phyloP scores from a whole-genome alignment of 495 filamentous ascomycete species.

The Cercophora newfieldiana region DNA sequence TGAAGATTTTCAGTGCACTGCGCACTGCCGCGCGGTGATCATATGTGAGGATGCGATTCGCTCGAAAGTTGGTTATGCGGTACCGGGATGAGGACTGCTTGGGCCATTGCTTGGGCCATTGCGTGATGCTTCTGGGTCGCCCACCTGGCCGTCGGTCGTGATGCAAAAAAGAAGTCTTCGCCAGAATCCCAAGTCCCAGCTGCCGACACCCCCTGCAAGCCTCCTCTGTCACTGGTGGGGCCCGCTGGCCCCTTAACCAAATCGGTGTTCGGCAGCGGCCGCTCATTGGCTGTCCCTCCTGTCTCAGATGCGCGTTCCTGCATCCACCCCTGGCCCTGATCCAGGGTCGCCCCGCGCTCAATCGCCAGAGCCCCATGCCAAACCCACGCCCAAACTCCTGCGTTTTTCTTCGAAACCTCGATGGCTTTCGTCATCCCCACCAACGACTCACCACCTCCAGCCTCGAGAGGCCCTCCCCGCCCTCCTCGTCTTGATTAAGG shows the following conservation, averaged over 20 bases:
- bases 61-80: conserved; percentile 1
- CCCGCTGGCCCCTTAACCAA: conserved; percentile 23
- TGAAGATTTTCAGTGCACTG: background rate
- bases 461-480: background rate
- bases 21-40: conserved; percentile 2
- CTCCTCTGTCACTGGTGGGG: conserved; percentile 9
- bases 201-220: conserved; percentile 13
- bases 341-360: conserved; percentile 14
- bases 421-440: background rate
- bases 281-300: conserved; percentile 28
- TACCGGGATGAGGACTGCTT: background rate
- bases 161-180: background rate
- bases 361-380: conserved; percentile 23
- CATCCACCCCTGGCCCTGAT: conserved; percentile 25
- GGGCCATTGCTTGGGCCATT: background rate
- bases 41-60: background rate
- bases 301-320: conserved; percentile 39
- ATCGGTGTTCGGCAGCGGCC: conserved; percentile 14
- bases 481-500: conserved; percentile 17
- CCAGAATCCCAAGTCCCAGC: background rate
- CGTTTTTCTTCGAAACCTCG: conserved; percentile 15
- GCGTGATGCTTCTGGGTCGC: background rate
- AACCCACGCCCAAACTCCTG: conserved; percentile 23
- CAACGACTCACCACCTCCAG: background rate
- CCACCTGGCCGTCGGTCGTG: background rate